Percentiles rank a stretch among this genome's conserved stretches.
These are phyloP conservation scores for Pyrenophora graminea DNA, from an alignment of 2,329 filamentous ascomycete species.

Conservation along the genomic window DNA sequence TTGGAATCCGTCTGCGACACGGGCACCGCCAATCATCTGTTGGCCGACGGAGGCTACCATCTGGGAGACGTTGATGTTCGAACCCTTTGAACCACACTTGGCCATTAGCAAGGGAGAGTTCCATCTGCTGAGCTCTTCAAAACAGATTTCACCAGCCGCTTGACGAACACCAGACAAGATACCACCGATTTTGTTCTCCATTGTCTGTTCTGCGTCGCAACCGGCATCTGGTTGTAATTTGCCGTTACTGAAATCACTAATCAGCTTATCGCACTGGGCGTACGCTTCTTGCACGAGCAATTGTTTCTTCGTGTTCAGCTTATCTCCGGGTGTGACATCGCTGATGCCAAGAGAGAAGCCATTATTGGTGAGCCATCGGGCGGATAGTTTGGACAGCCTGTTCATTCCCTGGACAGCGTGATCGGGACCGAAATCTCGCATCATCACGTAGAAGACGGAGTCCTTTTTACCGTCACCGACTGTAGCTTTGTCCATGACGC, in stretches of 20 bases:
- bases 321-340: conserved; percentile 83
- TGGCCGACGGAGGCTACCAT: conserved; percentile 98
- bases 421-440: conserved; percentile 91
- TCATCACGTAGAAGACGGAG: conserved; percentile 94
- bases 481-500: conserved; percentile 95
- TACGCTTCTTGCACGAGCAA: conserved; percentile 78
- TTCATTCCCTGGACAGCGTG: conserved; percentile 93
- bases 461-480: conserved; percentile 98
- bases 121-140: conserved; percentile 83
- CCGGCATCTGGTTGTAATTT: conserved; percentile 85
- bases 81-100: conserved; percentile 94
- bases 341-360: conserved; percentile 96
- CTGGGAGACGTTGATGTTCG: conserved; percentile 96
- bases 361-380: conserved; percentile 82
- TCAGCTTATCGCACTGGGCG: conserved; percentile 78
- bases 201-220: conserved; percentile 86
- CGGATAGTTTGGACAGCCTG: conserved; percentile 85
- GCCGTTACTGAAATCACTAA: conserved; percentile 76
- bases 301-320: conserved; percentile 73
- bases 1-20: conserved; percentile 95
- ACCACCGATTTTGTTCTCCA: conserved; percentile 88
- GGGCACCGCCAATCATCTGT: conserved; percentile 92
- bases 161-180: conserved; percentile 91
- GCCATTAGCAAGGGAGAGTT: conserved; percentile 97
- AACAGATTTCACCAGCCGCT: conserved; percentile 87